Percentiles rank a stretch among this genome's conserved stretches.
phyloP scores from a whole-genome alignment of 306 rosid species.

The Quercus agrifolia region DNA sequence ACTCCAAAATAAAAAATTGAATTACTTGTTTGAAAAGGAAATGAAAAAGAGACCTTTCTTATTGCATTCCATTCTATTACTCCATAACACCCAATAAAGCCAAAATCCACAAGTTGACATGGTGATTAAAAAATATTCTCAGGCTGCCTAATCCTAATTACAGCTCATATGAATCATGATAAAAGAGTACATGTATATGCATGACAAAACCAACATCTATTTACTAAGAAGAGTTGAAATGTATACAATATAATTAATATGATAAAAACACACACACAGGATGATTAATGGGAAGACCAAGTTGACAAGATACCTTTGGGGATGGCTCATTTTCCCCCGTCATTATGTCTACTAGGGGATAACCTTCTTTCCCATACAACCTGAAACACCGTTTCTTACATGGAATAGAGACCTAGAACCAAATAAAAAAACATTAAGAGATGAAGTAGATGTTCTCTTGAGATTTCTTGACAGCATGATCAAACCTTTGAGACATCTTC shows the following conservation, averaged over 20 bases:
- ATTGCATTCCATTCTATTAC: neutral
- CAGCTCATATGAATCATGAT: neutral
- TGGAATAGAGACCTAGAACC: slow-evolving; percentile 88
- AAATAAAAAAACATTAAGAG: slow-evolving; percentile 21
- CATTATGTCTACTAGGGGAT: slow-evolving; percentile 92
- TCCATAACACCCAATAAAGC: neutral
- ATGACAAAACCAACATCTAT: neutral
- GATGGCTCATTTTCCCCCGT: slow-evolving; percentile 91
- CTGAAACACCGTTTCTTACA: slow-evolving; percentile 83
- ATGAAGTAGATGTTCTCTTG: neutral
- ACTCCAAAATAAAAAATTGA: neutral
- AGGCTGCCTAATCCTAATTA: neutral
- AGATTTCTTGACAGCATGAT: slow-evolving; percentile 19
- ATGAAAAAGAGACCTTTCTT: neutral
- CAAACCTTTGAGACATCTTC: slow-evolving; percentile 97
- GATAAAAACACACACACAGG: neutral
- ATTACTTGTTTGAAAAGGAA: neutral
- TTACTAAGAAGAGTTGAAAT: neutral
- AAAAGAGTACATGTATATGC: neutral
- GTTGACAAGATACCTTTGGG: slow-evolving; percentile 67
- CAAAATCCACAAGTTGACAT: neutral
- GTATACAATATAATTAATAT: neutral
- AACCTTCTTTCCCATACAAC: slow-evolving; percentile 92
- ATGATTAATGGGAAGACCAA: slow-evolving; percentile 1
- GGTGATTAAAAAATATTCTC: neutral